A percentile compares a stretch with the other conserved stretches of the same genome.
phyloP scores from a whole-genome alignment of 139 green algal species.

The Astrephomene gubernaculifera region DNA sequence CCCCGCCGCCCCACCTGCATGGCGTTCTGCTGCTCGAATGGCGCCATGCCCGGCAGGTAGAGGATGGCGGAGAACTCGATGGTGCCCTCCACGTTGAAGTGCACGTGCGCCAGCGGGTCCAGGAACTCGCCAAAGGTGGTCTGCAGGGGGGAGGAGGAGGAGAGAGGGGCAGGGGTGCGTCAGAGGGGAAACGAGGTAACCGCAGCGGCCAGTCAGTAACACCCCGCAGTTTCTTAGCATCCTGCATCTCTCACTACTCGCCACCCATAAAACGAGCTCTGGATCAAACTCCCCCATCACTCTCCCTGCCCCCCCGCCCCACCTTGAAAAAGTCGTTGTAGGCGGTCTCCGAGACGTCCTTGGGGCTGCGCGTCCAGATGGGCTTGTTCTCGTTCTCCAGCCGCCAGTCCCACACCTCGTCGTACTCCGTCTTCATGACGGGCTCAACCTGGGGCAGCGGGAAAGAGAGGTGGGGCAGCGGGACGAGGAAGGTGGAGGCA shows the following conservation, averaged over 20 bases:
- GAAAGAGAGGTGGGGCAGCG: not conserved
- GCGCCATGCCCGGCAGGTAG: slow-evolving; percentile 97
- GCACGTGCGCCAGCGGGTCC: slow-evolving; percentile 77
- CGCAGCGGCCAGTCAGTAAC: too few relatives aligned
- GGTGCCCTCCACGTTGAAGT: slow-evolving; percentile 97
- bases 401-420: slow-evolving; percentile 81
- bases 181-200: too few relatives aligned
- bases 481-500: not conserved
- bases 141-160: slow-evolving; percentile 47
- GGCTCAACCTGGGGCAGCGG: slow-evolving; percentile 76
- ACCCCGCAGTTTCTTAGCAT: too few relatives aligned
- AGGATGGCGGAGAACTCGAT: slow-evolving; percentile 97
- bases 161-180: not conserved
- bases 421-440: slow-evolving; percentile 91
- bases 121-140: slow-evolving; percentile 82
- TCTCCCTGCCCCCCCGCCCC: not conserved
- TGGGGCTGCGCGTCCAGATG: slow-evolving; percentile 90
- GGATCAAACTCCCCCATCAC: too few relatives aligned
- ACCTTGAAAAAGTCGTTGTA: slow-evolving; percentile 98
- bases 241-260: too few relatives aligned
- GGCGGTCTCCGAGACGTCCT: slow-evolving; percentile 88
- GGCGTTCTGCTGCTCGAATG: slow-evolving; percentile 89
- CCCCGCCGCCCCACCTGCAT: slow-evolving; percentile 16
- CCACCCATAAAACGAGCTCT: too few relatives aligned
- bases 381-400: slow-evolving; percentile 98